Evolutionary conservation across 805 yeast genomes (phyloP).

Genomic region (Metschnikowia similis): DNA sequence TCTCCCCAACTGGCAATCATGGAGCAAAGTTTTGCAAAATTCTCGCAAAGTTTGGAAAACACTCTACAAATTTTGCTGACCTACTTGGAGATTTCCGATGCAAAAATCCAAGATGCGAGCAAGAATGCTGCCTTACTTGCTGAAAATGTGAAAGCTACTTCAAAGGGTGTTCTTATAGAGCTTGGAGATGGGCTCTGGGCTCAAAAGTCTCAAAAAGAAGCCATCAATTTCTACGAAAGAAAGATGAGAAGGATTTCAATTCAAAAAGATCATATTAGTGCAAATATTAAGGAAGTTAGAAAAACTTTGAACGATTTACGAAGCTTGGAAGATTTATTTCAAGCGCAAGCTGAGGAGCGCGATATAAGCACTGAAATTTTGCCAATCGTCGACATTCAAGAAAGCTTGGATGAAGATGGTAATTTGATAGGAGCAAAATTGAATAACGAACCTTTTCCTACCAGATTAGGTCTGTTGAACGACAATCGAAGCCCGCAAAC

Average conservation of each 20-base stretch:
- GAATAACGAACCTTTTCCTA: slow-evolving; percentile 16
- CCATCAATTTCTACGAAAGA: slow-evolving; percentile 23
- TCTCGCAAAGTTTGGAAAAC: neutral
- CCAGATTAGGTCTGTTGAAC: neutral
- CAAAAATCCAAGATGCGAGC: neutral
- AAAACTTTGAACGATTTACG: neutral
- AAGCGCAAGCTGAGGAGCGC: slow-evolving; percentile 3
- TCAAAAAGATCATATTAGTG: slow-evolving; percentile 39
- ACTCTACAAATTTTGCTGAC: neutral
- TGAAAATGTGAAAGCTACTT: neutral
- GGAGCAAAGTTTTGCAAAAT: neutral
- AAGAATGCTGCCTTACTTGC: neutral
- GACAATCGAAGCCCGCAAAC: neutral
- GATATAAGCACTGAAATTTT: slow-evolving; percentile 29
- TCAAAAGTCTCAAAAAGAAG: slow-evolving; percentile 17
- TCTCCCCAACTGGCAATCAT: neutral
- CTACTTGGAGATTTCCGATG: neutral
- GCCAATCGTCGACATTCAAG: slow-evolving; percentile 79
- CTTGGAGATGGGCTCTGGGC: slow-evolving; percentile 10
- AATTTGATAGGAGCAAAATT: slow-evolving; percentile 45
- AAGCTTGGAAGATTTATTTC: neutral
- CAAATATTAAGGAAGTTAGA: slow-evolving; percentile 23
- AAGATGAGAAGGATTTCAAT: slow-evolving; percentile 26
- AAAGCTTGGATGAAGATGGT: slow-evolving; percentile 76
- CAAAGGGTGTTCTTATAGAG: slow-evolving; percentile 3